phyloP scores from a whole-genome alignment of 2,329 filamentous ascomycete species.

The Tolypocladium guangdongense region DNA sequence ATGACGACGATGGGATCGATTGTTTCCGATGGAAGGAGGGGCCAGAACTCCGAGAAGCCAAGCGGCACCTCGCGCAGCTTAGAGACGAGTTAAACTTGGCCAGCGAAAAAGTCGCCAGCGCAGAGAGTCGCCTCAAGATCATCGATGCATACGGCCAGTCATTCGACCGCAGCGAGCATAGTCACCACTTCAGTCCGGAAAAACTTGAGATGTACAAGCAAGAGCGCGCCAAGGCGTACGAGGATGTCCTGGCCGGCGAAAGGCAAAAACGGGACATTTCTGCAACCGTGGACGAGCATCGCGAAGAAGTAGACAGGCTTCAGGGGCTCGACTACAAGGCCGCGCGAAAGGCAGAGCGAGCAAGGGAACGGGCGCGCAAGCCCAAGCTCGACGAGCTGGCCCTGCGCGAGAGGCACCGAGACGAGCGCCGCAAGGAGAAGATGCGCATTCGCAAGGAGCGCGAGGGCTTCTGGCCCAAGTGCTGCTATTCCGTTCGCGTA shows the following conservation, averaged over 20 bases:
- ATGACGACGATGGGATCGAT: conserved; percentile 15
- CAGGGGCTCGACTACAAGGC: conserved; percentile 14
- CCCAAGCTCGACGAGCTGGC: conserved; percentile 23
- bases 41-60: conserved; percentile 10
- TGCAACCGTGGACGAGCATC: neutral
- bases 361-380: conserved; percentile 21
- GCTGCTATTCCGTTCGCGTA: conserved; percentile 36
- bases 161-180: conserved; percentile 18
- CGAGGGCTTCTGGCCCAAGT: conserved; percentile 36
- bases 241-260: conserved; percentile 21
- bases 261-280: neutral
- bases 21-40: conserved; percentile 9
- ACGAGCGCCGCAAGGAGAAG: conserved; percentile 30
- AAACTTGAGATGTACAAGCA: conserved; percentile 28
- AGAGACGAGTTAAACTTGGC: conserved; percentile 10
- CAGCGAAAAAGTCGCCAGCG: conserved; percentile 11
- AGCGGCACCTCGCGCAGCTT: conserved; percentile 16
- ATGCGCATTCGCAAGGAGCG: conserved; percentile 30
- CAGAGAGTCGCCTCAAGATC: conserved; percentile 25
- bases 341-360: conserved; percentile 15
- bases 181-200: conserved; percentile 22
- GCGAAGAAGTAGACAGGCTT: conserved; percentile 17
- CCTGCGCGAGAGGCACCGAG: conserved; percentile 22
- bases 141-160: conserved; percentile 29
- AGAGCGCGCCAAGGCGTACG: conserved; percentile 30